Evolutionary conservation across 2,329 filamentous ascomycete genomes (phyloP), one percentile per base, ranked within the genome.

Genomic region (Podosphaera fusca): DNA sequence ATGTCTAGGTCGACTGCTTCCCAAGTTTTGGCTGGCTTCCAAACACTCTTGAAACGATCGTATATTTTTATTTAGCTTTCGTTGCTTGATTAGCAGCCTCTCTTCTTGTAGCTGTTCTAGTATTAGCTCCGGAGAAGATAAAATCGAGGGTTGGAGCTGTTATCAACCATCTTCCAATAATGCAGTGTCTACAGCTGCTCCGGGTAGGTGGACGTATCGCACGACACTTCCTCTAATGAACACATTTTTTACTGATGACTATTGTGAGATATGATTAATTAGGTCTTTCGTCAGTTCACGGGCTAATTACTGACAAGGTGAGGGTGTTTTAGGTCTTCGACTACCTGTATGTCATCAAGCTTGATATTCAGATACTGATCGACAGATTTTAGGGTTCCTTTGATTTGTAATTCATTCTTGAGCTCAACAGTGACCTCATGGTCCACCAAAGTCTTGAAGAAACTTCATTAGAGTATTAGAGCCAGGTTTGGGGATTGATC

Each of bases 361-460:
- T 96, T 96, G 73, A 98, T 95, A 73, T 98, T 98, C 67, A 98
- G 80, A 72, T 94, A 98, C 74, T 96, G 92, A 70, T 98, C 92
- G 63, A 98, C 90, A 67, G 86, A 94, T 76, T 96, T 98, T 63
- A 98, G 77, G 40, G 84, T 94, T 63, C 92, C 92, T 66, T 87
- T 86, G 70, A 98, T 94, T 69, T 89, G 88, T 65, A 98, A 94
- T 73, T 98, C 92, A 71, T 98, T 98, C 74, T 98, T 98, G 70
- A 98, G 85, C 75, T 98, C 92, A 69, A 98, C 88, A 52, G 89
- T 96, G 67, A 98, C 89, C 75, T 94, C 83, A 64, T 92, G 85
- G 75, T 95, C 92, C 69, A 95, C 94, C 67, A 96, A 85, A 56
- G 90, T 96, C 72, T 96, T 96, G 81, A 96, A 96, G 75, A 95